A percentile compares a stretch with the other conserved stretches of the same genome.
These are phyloP conservation scores for Cadophora luteo-olivacea DNA, from an alignment of 2,329 filamentous ascomycete species.

Conservation along the genomic window DNA sequence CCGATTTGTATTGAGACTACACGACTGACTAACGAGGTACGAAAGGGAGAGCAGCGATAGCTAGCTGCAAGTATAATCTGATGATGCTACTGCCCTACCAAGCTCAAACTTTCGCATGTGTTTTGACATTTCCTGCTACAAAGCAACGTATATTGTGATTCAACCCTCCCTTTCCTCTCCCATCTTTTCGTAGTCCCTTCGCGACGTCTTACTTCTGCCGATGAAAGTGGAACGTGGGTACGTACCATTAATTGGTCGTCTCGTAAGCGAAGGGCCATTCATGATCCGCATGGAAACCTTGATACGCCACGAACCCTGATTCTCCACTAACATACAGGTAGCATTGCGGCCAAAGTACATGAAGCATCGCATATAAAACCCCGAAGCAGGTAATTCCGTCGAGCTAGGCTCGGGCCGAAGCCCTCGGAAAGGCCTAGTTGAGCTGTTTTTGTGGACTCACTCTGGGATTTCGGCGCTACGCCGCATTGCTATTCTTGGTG, in stretches of 20 bases:
- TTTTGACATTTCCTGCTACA: too few species aligned
- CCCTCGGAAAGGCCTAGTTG: neutral
- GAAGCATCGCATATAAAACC: neutral
- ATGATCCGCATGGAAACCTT: neutral
- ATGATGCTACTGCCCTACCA: too few species aligned
- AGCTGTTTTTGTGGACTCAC: neutral
- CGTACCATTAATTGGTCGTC: neutral
- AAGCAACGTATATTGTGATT: too few species aligned
- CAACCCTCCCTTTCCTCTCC: too few species aligned
- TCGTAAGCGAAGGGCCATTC: neutral
- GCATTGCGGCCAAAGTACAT: neutral
- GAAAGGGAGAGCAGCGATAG: too few species aligned
- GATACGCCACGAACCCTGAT: neutral
- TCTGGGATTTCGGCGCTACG: neutral
- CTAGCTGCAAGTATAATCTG: too few species aligned
- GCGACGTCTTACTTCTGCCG: too few species aligned
- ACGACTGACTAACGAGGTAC: too few species aligned
- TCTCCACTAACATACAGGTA: neutral
- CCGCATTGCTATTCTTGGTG: neutral
- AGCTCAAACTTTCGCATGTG: too few species aligned
- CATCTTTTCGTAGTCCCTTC: too few species aligned
- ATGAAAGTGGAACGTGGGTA: too few species aligned
- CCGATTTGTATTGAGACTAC: too few species aligned
- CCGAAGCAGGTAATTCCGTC: neutral
- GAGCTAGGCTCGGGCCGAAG: neutral